Evolutionary conservation across 2,329 filamentous ascomycete genomes (phyloP), one percentile per base, ranked within the genome.

Genomic region (Pseudopithomyces chartarum): DNA sequence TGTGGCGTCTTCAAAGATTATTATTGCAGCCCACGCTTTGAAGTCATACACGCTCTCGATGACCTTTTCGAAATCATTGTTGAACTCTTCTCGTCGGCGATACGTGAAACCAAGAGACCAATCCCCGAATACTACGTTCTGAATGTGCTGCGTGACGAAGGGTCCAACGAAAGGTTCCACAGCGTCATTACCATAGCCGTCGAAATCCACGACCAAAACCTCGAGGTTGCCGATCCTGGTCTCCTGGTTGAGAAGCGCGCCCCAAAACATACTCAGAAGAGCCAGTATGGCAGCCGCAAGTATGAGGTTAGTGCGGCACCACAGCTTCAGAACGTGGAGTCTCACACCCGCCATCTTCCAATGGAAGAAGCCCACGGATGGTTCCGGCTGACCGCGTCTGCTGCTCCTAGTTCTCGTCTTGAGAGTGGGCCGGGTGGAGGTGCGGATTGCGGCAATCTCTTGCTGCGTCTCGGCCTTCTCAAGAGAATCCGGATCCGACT

Each of bases 131-230:
- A 80, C 62, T 42, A 82, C 74, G 2, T 77, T 56, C 34, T 79
- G 67, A 0, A 80, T 80, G 0, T 79, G 68, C n/a, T 79, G 63
- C 2, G 77, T 79, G 4, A 87, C 77, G 2, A 79, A 73, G 0
- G 84, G 85, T 0, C 86, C 86, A 7, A 89, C 79, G 2, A 88
- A 64, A 0, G 85, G 76, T 2, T 73, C 70, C 38, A 75, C 75
- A 15, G 56, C 49, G 52, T 72, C 59, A 57, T 84, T 86, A 0
- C 84, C 84, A 1, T 66, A 57, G 4, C 81, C 82, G 67, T 90
- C 87, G 58, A 89, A 88, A 69, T 88, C 85, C 33, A 89, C 86
- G 1, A 88, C 81, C 59, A 82, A 81, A 12, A 89, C 78, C 6
- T 76, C 78, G 7, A 89, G 70, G 0, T 75, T 71, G 12, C 52